Evolutionary conservation across 1,284 basidiomycete species (phyloP).

Genomic region (Meripilus lineatus): DNA sequence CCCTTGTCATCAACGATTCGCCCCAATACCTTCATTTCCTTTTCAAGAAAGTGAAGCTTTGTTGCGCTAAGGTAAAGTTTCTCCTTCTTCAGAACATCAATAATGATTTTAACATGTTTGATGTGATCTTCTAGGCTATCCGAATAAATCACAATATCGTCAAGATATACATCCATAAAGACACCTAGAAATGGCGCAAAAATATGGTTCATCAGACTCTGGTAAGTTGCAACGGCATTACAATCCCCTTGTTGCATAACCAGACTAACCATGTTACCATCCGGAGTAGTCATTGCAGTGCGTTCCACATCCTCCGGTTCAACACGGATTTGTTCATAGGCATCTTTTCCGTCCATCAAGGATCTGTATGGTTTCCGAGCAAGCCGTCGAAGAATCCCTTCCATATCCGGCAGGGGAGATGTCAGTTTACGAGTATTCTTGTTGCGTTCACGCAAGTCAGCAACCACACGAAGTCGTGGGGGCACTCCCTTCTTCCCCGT

Average conservation of each 20-base stretch:
- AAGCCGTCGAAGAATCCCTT: slow-evolving; percentile 12
- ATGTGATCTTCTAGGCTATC: slow-evolving; percentile 20
- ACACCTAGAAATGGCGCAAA: too few species aligned
- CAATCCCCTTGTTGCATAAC: slow-evolving; percentile 35
- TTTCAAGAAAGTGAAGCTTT: too few species aligned
- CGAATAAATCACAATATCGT: slow-evolving; percentile 14
- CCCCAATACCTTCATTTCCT: slow-evolving; percentile 24
- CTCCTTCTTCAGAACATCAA: slow-evolving; percentile 19
- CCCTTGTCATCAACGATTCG: slow-evolving; percentile 27
- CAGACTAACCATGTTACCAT: too few species aligned
- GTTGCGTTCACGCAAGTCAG: slow-evolving; percentile 28
- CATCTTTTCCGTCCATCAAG: slow-evolving; percentile 14
- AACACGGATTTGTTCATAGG: slow-evolving; percentile 23
- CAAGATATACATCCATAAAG: too few species aligned
- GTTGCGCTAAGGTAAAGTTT: slow-evolving; percentile 21
- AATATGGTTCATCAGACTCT: too few species aligned
- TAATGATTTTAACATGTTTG: slow-evolving; percentile 18
- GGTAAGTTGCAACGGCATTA: too few species aligned
- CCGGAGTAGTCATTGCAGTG: slow-evolving; percentile 14
- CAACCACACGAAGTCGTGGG: slow-evolving; percentile 26
- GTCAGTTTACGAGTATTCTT: slow-evolving; percentile 32
- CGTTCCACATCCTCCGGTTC: slow-evolving; percentile 14
- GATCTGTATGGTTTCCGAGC: slow-evolving; percentile 11
- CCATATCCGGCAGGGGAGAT: slow-evolving; percentile 24
- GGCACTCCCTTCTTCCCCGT: too few species aligned